Evolutionary conservation across 176 grass and related monocot genomes (phyloP).

Genomic region (Hyparrhenia diplandra): DNA sequence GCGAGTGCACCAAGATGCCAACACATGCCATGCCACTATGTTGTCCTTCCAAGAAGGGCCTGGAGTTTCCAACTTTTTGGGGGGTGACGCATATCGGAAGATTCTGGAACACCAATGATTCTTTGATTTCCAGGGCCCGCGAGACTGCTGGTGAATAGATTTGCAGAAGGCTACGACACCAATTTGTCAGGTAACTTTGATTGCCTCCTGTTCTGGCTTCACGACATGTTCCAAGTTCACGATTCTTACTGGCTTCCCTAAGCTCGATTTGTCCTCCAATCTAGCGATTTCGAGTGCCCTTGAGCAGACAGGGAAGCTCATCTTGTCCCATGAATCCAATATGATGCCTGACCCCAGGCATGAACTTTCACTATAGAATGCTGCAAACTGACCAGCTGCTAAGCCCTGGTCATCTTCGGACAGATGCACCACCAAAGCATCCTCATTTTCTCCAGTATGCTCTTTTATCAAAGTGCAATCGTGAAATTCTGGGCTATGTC

Average conservation of each 20-base stretch:
- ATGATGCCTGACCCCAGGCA: conserved; percentile 90
- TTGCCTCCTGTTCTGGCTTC: conserved; percentile 11
- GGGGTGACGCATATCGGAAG: too few relatives aligned
- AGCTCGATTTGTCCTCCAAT: conserved; percentile 77
- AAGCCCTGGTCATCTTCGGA: conserved; percentile 90
- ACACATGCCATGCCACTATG: background rate
- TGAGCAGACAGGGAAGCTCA: conserved; percentile 61
- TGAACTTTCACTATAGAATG: conserved; percentile 52
- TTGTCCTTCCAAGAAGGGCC: background rate
- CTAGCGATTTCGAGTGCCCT: conserved; percentile 66
- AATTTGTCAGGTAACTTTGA: conserved; percentile 21
- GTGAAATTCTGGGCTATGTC: conserved; percentile 85
- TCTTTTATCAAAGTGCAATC: conserved; percentile 46
- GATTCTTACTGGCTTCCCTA: conserved; percentile 89
- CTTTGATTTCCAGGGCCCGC: background rate
- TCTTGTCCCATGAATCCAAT: conserved; percentile 58
- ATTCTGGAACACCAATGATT: conserved; percentile 1
- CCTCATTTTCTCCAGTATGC: conserved; percentile 31
- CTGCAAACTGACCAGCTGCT: conserved; percentile 85
- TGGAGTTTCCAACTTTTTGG: background rate
- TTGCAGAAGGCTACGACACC: background rate
- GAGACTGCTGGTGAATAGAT: background rate
- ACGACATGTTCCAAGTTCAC: conserved; percentile 56
- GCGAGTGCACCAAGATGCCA: background rate
- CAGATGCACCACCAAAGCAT: conserved; percentile 53